Base-by-base conservation (phyloP, 2,329 filamentous ascomycete genomes). In the Teratosphaeria epicoccoides region DNA sequence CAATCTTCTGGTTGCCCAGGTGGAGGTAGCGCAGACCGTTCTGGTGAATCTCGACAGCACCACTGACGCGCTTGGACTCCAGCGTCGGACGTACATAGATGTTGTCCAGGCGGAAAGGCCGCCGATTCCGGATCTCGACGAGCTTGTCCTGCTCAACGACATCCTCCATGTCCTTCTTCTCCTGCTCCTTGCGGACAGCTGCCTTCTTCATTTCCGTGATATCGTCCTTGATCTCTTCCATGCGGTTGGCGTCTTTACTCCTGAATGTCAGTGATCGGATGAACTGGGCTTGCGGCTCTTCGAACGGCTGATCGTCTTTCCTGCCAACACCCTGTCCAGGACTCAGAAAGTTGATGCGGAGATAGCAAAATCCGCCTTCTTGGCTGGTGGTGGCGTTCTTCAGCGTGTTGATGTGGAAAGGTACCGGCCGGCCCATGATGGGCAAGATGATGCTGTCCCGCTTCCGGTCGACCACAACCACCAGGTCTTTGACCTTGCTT, bases 111-210 rank as follows among this genome's bases (percentile, higher is more conserved):
- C 91, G 85, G 59, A 86, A 82, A 28, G 93, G 93, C 52, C 93
- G 88, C 58, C 93, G 89, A 71, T 93, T 95, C 76, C 93, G 80
- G 60, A 97, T 90, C 66, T 96, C 90, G 60, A 94, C 77, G 49
- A 98, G 81, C 74, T 98, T 98, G 68, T 98, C 93, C 70, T 98
- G 93, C 71, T 97, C 93, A 5, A 98, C 90, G 22, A 98, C 93
- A 70, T 98, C 93, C 68, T 98, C 93, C 86, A 98, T 86, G 62
- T 98, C 91, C 74, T 98, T 98, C 81, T 97, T 96, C 71, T 96
- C 91, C 64, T 96, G 90, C 70, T 98, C 93, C 62, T 88, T 87
- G 70, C 95, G 90, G 43, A 88, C 81, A 4, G 87, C 83, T 60
- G 91, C 88, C 67, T 93, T 95, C 75, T 96, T 95, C 76, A 98